These are phyloP conservation scores for Beauveria sp. DNA, from an alignment of 2,329 filamentous ascomycete species.

Conservation along the genomic window DNA sequence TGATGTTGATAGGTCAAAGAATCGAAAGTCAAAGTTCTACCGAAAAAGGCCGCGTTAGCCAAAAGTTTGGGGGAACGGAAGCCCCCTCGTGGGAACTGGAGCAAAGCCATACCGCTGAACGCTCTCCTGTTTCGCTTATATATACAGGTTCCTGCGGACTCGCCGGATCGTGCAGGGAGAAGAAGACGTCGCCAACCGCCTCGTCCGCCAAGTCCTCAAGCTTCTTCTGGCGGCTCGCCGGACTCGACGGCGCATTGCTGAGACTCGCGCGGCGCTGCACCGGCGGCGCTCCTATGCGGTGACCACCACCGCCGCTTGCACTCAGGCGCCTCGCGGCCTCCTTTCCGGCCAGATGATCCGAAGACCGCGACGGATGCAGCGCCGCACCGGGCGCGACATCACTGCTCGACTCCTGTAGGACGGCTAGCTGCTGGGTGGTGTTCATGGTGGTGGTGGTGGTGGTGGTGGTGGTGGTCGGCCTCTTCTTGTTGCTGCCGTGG, in stretches of 20 bases:
- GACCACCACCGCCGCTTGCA: conserved; percentile 15
- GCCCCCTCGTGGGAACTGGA: too few relatives aligned
- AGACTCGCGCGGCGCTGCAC: conserved; percentile 41
- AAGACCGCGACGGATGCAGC: conserved; percentile 50
- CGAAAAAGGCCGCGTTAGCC: conserved; percentile 7
- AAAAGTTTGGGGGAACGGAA: not conserved
- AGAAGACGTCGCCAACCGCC: conserved; percentile 80
- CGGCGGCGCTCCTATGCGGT: conserved; percentile 14
- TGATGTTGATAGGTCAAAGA: conserved; percentile 66
- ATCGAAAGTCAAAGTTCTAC: conserved; percentile 78
- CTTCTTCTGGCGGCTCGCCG: conserved; percentile 58
- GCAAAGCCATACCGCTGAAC: conserved; percentile 51
- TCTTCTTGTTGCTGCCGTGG: conserved; percentile 41
- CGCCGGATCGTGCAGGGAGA: conserved; percentile 66
- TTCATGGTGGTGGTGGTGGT: too few relatives aligned
- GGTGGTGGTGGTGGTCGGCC: too few relatives aligned
- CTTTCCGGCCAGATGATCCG: conserved; percentile 36
- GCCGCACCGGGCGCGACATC: not conserved
- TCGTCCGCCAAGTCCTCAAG: conserved; percentile 65
- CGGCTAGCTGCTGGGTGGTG: conserved; percentile 29
- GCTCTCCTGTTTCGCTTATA: conserved; percentile 72
- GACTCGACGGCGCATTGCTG: conserved; percentile 38
- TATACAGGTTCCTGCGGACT: conserved; percentile 67
- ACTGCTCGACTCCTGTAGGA: conserved; percentile 38
- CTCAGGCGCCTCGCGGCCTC: conserved; percentile 17